phyloP scores from a whole-genome alignment of 805 yeast genomes.

The Saccharomyces eubayanus region DNA sequence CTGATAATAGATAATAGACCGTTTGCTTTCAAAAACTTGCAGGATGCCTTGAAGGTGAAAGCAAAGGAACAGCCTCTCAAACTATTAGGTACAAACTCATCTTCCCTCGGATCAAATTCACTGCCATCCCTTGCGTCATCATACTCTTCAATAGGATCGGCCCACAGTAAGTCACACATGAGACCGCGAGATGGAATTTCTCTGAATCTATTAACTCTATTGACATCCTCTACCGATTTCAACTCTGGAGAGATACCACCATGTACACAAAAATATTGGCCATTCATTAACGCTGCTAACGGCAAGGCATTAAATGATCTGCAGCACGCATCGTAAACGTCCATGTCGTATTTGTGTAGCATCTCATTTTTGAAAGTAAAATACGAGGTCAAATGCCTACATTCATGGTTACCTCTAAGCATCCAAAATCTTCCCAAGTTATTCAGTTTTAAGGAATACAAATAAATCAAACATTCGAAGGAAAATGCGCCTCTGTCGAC shows the following conservation, averaged over 20 bases:
- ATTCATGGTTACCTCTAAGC: constrained; percentile 87
- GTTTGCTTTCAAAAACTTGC: constrained; percentile 63
- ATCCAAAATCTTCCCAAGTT: constrained; percentile 64
- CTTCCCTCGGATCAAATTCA: constrained; percentile 10
- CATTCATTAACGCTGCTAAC: constrained; percentile 81
- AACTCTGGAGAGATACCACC: constrained; percentile 86
- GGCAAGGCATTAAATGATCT: constrained; percentile 75
- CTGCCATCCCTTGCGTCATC: constrained; percentile 46
- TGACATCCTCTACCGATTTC: constrained; percentile 55
- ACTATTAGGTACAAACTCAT: constrained; percentile 46
- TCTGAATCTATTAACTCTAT: constrained; percentile 59
- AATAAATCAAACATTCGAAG: constrained; percentile 60
- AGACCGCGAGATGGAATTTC: constrained; percentile 86
- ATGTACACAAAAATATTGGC: constrained; percentile 86
- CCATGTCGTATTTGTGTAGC: constrained; percentile 58
- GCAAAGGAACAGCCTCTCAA: constrained; percentile 86
- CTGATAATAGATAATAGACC: constrained; percentile 68
- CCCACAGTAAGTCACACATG: constrained; percentile 88
- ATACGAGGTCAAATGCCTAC: constrained; percentile 79
- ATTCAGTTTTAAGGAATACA: constrained; percentile 66
- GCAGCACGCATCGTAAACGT: constrained; percentile 60
- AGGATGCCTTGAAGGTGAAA: constrained; percentile 67
- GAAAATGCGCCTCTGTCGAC: constrained; percentile 87
- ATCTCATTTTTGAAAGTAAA: constrained; percentile 85
- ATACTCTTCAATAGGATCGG: constrained; percentile 80